These are phyloP conservation scores for Syncephalastrum sp. DNA, from an alignment of 371 early-diverging fungal species.

Conservation along the genomic window DNA sequence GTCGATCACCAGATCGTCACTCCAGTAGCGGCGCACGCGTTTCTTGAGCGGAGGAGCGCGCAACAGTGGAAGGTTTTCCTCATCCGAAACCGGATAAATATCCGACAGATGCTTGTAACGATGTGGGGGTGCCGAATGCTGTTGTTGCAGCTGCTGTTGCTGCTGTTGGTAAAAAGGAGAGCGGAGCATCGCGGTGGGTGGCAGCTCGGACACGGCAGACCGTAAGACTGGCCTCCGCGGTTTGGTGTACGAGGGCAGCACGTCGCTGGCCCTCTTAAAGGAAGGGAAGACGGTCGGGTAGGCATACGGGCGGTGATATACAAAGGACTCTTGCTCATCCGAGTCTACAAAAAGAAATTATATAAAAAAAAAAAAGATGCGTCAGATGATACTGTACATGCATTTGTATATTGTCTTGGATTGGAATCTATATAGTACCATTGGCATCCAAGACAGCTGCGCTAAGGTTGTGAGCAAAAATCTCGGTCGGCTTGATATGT, in stretches of 20 bases:
- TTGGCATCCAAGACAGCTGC: slow-evolving; percentile 52
- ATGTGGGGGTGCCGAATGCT: slow-evolving; percentile 1
- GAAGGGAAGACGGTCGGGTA: slow-evolving; percentile 27
- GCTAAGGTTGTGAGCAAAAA: slow-evolving; percentile 45
- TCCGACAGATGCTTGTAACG: slow-evolving; percentile 2
- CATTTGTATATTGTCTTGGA: slow-evolving; percentile 3
- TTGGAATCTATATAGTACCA: slow-evolving; percentile 22
- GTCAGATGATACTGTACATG: not conserved
- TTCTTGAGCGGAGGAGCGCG: too few species aligned
- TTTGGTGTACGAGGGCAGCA: slow-evolving; percentile 12
- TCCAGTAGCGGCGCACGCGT: too few species aligned
- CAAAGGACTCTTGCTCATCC: slow-evolving; percentile 36
- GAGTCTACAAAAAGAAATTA: slow-evolving; percentile 26
- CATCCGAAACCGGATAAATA: not conserved
- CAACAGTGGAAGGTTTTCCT: slow-evolving; percentile 6
- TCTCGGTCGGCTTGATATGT: slow-evolving; percentile 32
- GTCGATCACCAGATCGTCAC: too few species aligned
- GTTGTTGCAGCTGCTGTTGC: not conserved
- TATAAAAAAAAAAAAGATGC: not conserved
- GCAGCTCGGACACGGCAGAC: slow-evolving; percentile 39
- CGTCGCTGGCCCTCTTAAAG: slow-evolving; percentile 14
- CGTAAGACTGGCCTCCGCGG: slow-evolving; percentile 36
- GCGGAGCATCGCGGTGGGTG: slow-evolving; percentile 24
- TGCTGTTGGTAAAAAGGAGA: slow-evolving; percentile 3
- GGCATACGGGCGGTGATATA: slow-evolving; percentile 28